Conservation (phyloP, 2,329 filamentous ascomycete genomes). For the Juglanconis oblonga region DNA sequence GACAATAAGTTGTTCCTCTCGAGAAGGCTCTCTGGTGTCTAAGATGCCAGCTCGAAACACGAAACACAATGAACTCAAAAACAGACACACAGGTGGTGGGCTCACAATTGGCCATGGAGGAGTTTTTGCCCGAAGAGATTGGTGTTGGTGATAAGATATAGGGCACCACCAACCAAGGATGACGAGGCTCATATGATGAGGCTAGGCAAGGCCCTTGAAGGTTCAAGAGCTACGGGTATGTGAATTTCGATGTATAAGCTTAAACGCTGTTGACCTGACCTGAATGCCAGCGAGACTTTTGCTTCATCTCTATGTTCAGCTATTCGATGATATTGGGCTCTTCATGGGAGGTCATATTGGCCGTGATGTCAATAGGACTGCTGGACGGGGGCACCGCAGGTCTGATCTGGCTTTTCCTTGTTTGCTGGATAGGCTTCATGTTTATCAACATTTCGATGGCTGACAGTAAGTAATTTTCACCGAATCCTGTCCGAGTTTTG, state of each 20-base stretch:
- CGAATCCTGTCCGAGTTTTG: too few relatives aligned
- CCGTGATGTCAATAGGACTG: constrained; percentile 23
- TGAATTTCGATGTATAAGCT: neutral
- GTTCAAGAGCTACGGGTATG: constrained; percentile 44
- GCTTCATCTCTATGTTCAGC: constrained; percentile 43
- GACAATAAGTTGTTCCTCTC: too few relatives aligned
- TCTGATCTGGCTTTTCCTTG: constrained; percentile 39
- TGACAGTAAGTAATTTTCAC: constrained; percentile 46
- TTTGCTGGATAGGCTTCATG: constrained; percentile 37
- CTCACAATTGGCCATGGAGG: too few relatives aligned
- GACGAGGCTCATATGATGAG: constrained; percentile 44
- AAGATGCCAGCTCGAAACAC: too few relatives aligned
- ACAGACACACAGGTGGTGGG: too few relatives aligned
- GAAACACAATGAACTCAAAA: too few relatives aligned
- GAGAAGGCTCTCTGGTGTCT: too few relatives aligned
- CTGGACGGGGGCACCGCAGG: constrained; percentile 44
- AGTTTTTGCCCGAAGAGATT: too few relatives aligned
- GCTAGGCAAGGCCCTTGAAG: constrained; percentile 47
- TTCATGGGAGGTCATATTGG: constrained; percentile 42
- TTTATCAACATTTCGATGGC: constrained; percentile 41
- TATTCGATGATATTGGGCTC: constrained; percentile 44
- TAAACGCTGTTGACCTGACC: neutral
- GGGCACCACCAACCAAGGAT: constrained; percentile 16
- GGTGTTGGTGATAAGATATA: too few relatives aligned
- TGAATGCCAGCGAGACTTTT: constrained; percentile 37